phyloP scores from a whole-genome alignment of 1,284 basidiomycete genomes.

The Malassezia caprae region DNA sequence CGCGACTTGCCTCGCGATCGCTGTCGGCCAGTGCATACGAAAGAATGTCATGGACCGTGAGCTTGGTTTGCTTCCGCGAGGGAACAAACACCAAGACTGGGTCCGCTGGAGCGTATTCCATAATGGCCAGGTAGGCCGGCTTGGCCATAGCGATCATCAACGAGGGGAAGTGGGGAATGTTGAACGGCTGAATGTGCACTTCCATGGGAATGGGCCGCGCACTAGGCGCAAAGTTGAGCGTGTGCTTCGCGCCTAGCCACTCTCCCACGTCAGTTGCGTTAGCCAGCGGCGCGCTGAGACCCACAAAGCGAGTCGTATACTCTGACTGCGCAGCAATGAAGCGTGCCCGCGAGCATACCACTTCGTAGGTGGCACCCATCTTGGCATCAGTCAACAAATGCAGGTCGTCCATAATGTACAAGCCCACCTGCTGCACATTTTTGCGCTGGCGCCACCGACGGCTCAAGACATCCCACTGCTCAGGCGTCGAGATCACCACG shows the following conservation, averaged over 20 bases:
- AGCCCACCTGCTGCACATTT: slow-evolving; percentile 83
- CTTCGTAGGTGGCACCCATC: slow-evolving; percentile 89
- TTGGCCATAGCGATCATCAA: slow-evolving; percentile 99
- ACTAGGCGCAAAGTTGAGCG: slow-evolving; percentile 95
- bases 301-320: slow-evolving; percentile 79
- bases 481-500: slow-evolving; percentile 80
- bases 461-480: slow-evolving; percentile 90
- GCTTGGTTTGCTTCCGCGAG: slow-evolving; percentile 79
- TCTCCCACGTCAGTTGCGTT: slow-evolving; percentile 92
- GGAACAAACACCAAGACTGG: slow-evolving; percentile 89
- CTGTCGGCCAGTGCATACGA: slow-evolving; percentile 81
- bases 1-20: slow-evolving; percentile 49
- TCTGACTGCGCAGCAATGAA: slow-evolving; percentile 94
- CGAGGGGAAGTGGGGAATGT: slow-evolving; percentile 90
- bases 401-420: slow-evolving; percentile 89
- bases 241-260: slow-evolving; percentile 83
- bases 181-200: slow-evolving; percentile 90
- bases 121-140: slow-evolving; percentile 84
- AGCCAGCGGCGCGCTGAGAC: slow-evolving; percentile 85
- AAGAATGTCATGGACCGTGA: slow-evolving; percentile 84
- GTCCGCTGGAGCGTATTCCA: slow-evolving; percentile 74
- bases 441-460: slow-evolving; percentile 91
- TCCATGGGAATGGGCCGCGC: slow-evolving; percentile 92
- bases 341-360: slow-evolving; percentile 82
- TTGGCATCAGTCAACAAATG: slow-evolving; percentile 79